These are phyloP conservation scores for Aureoboletus auriporus DNA, from an alignment of 768 basidiomycete genomes.

Conservation along the genomic window DNA sequence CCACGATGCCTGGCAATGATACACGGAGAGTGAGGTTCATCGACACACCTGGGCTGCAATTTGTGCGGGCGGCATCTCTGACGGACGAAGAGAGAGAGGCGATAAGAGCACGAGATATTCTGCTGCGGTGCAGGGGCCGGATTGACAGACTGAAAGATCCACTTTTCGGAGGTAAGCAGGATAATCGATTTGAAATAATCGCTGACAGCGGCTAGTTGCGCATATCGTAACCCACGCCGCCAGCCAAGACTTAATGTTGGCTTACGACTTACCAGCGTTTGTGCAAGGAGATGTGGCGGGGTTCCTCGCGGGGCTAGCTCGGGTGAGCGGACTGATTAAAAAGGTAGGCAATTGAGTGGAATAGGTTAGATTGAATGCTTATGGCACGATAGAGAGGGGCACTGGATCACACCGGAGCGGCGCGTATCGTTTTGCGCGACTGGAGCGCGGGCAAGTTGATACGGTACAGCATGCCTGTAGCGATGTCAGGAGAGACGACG, in stretches of 20 bases:
- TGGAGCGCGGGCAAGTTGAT: slow-evolving; percentile 76
- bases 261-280: slow-evolving; percentile 82
- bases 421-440: slow-evolving; percentile 77
- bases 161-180: slow-evolving; percentile 55
- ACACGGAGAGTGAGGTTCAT: slow-evolving; percentile 55
- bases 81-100: slow-evolving; percentile 20
- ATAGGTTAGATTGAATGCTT: slow-evolving; percentile 4
- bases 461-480: slow-evolving; percentile 62
- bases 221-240: slow-evolving; percentile 67
- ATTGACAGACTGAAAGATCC: slow-evolving; percentile 86
- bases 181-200: neutral
- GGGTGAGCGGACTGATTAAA: slow-evolving; percentile 69
- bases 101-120: slow-evolving; percentile 56
- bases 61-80: slow-evolving; percentile 43
- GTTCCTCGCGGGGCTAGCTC: slow-evolving; percentile 76
- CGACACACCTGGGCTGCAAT: slow-evolving; percentile 80
- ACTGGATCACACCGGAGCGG: slow-evolving; percentile 68
- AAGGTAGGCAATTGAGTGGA: slow-evolving; percentile 45
- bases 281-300: slow-evolving; percentile 58
- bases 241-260: slow-evolving; percentile 83
- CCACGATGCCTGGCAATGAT: slow-evolving; percentile 41
- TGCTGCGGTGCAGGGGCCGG: slow-evolving; percentile 75
- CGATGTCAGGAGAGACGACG: slow-evolving; percentile 9
- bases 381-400: slow-evolving; percentile 54
- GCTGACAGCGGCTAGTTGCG: slow-evolving; percentile 42